These are phyloP conservation scores for Ganoderma resinaceum DNA, from an alignment of 1,284 basidiomycete genomes.

Conservation along the genomic window DNA sequence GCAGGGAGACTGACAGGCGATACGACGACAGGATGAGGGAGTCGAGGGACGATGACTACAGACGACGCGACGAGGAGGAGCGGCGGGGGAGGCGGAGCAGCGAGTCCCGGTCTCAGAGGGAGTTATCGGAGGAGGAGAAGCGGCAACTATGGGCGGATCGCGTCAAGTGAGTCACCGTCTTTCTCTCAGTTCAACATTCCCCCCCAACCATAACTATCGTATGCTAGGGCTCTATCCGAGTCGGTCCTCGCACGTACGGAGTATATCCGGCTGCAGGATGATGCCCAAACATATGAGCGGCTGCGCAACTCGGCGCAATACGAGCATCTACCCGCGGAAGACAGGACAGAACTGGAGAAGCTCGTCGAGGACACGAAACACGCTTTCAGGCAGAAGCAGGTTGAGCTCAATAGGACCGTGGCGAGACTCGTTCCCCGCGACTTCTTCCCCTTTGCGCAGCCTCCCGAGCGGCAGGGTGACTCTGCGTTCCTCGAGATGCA, in stretches of 20 bases:
- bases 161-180: constrained; percentile 37
- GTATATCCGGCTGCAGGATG: constrained; percentile 33
- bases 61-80: constrained; percentile 11
- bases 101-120: constrained; percentile 15
- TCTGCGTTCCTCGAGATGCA: constrained; percentile 34
- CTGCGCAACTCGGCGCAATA: constrained; percentile 29
- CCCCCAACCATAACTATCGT: not conserved
- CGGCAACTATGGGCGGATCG: constrained; percentile 40
- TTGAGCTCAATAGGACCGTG: constrained; percentile 37
- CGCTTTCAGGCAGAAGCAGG: constrained; percentile 37
- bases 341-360: constrained; percentile 29
- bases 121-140: constrained; percentile 35
- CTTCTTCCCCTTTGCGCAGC: constrained; percentile 48
- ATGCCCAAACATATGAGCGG: constrained; percentile 32
- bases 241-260: constrained; percentile 37
- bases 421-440: constrained; percentile 42
- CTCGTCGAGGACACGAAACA: constrained; percentile 37
- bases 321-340: constrained; percentile 30
- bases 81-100: constrained; percentile 7
- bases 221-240: constrained; percentile 34
- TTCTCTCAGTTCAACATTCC: not conserved
- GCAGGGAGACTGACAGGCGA: constrained; percentile 14
- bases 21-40: constrained; percentile 9
- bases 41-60: constrained; percentile 1
- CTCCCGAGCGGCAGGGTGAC: constrained; percentile 21